phyloP scores from a whole-genome alignment of 768 basidiomycete species.

The Pleurotus giganteus region DNA sequence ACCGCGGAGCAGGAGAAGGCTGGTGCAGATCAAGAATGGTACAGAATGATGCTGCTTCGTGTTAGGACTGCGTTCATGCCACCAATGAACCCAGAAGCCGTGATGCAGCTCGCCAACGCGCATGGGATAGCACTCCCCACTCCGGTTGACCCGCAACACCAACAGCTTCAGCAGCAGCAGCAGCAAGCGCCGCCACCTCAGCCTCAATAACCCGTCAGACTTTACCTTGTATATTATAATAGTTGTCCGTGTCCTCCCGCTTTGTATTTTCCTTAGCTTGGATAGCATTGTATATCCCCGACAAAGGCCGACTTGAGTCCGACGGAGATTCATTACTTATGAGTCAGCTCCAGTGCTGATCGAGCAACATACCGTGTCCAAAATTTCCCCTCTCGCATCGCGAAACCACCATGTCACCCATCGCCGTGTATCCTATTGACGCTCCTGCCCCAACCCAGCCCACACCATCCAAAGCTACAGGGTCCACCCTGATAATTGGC shows the following conservation, averaged over 20 bases:
- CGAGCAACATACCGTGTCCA: not conserved
- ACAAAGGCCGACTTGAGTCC: slow-evolving; percentile 3
- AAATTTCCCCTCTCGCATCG: not conserved
- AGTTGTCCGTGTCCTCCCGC: not conserved
- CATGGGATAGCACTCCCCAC: slow-evolving; percentile 40
- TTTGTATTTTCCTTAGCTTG: not conserved
- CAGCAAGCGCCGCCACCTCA: slow-evolving; percentile 27
- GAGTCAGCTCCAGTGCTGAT: slow-evolving; percentile 2
- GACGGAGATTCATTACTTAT: not conserved
- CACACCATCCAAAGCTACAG: slow-evolving; percentile 29
- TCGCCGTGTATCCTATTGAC: slow-evolving; percentile 41
- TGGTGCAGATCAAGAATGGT: slow-evolving; percentile 82
- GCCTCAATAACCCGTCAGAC: slow-evolving; percentile 8
- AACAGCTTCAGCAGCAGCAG: slow-evolving; percentile 26
- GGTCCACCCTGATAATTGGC: slow-evolving; percentile 69
- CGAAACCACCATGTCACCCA: slow-evolving; percentile 52
- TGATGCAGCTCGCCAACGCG: slow-evolving; percentile 37
- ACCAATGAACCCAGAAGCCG: slow-evolving; percentile 47
- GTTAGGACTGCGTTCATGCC: slow-evolving; percentile 72
- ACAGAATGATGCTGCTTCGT: slow-evolving; percentile 80
- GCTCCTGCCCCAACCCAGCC: slow-evolving; percentile 20
- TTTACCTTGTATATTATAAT: slow-evolving; percentile 5
- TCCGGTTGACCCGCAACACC: slow-evolving; percentile 38
- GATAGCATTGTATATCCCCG: slow-evolving; percentile 1
- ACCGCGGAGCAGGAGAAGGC: slow-evolving; percentile 81